phyloP scores from a whole-genome alignment of 2,329 filamentous ascomycete genomes.

The Fusarium ramigenum region DNA sequence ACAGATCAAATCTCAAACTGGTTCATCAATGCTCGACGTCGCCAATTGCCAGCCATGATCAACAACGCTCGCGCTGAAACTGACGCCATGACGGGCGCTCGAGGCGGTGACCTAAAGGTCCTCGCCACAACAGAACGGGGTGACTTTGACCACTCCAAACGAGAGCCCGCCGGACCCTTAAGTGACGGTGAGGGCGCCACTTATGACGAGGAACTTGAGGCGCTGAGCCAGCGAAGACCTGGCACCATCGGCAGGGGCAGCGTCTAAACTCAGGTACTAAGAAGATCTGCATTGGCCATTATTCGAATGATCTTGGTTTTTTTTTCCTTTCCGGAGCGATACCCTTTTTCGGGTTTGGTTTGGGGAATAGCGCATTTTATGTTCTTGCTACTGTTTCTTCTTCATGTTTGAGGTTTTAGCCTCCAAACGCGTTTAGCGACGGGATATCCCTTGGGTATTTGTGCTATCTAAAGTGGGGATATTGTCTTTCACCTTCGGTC shows the following conservation, averaged over 20 bases:
- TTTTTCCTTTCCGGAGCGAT: conserved; percentile 13
- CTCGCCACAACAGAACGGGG: conserved; percentile 51
- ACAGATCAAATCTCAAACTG: conserved; percentile 79
- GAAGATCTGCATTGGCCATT: background rate
- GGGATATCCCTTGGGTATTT: conserved; percentile 26
- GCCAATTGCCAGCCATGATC: conserved; percentile 69
- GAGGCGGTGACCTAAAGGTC: conserved; percentile 50
- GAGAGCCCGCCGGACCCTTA: conserved; percentile 49
- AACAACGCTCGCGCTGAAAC: conserved; percentile 64
- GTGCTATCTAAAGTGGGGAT: conserved; percentile 16
- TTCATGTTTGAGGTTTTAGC: conserved; percentile 23
- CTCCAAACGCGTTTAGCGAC: conserved; percentile 31
- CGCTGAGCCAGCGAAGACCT: conserved; percentile 43
- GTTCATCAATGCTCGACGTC: conserved; percentile 81
- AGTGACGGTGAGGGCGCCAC: conserved; percentile 59
- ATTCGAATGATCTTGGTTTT: background rate
- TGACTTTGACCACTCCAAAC: conserved; percentile 51
- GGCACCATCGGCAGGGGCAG: conserved; percentile 57
- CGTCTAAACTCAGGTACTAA: conserved; percentile 45
- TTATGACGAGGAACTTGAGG: conserved; percentile 56
- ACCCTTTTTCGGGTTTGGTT: conserved; percentile 28
- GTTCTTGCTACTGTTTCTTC: conserved; percentile 3
- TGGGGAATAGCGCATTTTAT: conserved; percentile 34
- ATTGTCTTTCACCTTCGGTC: background rate
- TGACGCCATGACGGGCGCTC: conserved; percentile 55